phyloP scores from a whole-genome alignment of 106 monocot genomes.

The Apostasia shenzhenica region DNA sequence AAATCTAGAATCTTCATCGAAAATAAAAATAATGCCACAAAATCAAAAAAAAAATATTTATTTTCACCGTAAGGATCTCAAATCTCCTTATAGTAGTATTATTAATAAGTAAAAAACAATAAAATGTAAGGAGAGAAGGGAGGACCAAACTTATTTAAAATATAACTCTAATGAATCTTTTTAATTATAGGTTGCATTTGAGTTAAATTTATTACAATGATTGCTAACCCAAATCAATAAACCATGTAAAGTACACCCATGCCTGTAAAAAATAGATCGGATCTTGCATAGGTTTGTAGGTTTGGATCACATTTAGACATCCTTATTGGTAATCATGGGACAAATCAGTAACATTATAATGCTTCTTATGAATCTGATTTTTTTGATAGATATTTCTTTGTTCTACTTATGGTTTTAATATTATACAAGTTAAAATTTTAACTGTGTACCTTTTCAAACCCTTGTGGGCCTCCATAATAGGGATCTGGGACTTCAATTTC shows the following conservation, averaged over 20 bases:
- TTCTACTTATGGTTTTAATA: not conserved
- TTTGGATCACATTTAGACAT: no score
- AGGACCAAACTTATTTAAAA: not conserved
- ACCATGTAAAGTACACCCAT: no score
- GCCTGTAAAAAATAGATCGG: no score
- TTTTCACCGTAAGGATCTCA: not conserved
- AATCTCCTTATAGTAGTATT: not conserved
- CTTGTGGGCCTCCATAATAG: conserved; percentile 86
- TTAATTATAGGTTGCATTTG: no score
- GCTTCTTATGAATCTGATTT: not conserved
- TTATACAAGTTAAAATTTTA: not conserved
- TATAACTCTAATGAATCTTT: no score
- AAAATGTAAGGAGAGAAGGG: not conserved
- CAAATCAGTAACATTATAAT: no score
- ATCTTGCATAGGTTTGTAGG: no score
- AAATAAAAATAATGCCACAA: not conserved
- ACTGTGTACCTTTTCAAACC: conserved; percentile 73
- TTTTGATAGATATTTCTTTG: not conserved
- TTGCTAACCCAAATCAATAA: no score
- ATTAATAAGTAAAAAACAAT: not conserved
- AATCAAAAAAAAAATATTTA: not conserved
- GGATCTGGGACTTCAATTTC: conserved; percentile 96
- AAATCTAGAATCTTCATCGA: not conserved
- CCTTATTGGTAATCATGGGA: no score
- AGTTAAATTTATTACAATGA: no score